Percentiles rank a stretch among this genome's conserved stretches.
Conservation (phyloP, 2,329 filamentous ascomycete genomes). For the Rhynchosporium secalis region DNA sequence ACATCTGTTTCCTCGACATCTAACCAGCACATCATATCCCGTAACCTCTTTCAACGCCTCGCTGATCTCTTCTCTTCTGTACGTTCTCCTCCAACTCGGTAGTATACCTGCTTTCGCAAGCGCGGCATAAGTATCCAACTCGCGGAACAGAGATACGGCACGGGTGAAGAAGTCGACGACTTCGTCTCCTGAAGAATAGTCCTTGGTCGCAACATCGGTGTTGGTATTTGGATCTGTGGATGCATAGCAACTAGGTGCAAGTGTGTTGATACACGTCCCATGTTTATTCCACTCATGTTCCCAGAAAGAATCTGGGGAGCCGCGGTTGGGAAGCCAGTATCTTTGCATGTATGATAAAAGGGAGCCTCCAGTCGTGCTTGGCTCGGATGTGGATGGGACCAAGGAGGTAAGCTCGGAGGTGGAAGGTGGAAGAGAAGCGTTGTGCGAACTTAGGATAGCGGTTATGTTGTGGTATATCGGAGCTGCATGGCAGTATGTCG, state of each 20-base stretch:
- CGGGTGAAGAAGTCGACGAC: constrained; percentile 26
- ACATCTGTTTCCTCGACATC: constrained; percentile 44
- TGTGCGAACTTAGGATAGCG: constrained; percentile 54
- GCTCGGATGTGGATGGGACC: constrained; percentile 26
- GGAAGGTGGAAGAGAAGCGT: background rate
- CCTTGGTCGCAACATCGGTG: constrained; percentile 30
- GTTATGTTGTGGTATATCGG: constrained; percentile 67
- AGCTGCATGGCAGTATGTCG: constrained; percentile 61
- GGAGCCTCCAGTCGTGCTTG: constrained; percentile 43
- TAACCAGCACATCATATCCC: constrained; percentile 48
- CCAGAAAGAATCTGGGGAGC: constrained; percentile 67
- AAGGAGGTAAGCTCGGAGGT: background rate
- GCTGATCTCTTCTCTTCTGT: constrained; percentile 45
- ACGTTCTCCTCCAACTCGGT: constrained; percentile 45
- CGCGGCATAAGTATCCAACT: constrained; percentile 39
- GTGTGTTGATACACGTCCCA: constrained; percentile 69
- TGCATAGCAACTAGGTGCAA: constrained; percentile 64
- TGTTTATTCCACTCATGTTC: constrained; percentile 76
- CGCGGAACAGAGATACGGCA: constrained; percentile 22
- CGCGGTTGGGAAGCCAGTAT: constrained; percentile 71
- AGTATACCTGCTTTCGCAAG: constrained; percentile 53
- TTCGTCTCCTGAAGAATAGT: constrained; percentile 24
- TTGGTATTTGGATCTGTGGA: constrained; percentile 27
- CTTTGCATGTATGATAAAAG: constrained; percentile 57
- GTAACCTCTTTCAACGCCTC: constrained; percentile 46